These are phyloP conservation scores for Kodamaea kakaduensis DNA, from an alignment of 805 yeast species.

Conservation along the genomic window DNA sequence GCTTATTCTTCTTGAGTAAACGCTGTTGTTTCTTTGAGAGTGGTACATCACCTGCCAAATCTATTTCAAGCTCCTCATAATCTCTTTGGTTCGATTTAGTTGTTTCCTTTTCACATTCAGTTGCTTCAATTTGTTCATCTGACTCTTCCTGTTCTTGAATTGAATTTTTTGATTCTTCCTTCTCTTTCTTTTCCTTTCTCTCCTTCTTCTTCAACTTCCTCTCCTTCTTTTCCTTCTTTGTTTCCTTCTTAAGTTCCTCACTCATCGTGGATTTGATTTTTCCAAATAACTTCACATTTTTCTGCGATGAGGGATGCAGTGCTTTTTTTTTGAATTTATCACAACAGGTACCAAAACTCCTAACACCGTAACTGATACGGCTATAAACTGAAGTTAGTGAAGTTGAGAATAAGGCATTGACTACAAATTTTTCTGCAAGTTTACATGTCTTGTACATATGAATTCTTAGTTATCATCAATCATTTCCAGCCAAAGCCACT, in stretches of 20 bases:
- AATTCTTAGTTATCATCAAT: conserved; percentile 23
- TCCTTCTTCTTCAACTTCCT: conserved; percentile 21
- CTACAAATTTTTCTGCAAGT: not conserved
- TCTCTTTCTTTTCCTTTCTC: conserved; percentile 27
- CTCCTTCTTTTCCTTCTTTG: conserved; percentile 15
- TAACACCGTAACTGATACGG: too few species aligned
- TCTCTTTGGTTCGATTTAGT: conserved; percentile 37
- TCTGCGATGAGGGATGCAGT: conserved; percentile 9
- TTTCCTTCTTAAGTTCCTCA: conserved; percentile 1
- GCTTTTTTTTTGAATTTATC: too few species aligned
- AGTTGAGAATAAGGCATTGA: too few species aligned
- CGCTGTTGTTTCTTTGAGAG: conserved; percentile 82
- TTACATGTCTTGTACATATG: not conserved
- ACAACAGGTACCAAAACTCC: too few species aligned
- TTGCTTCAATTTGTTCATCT: conserved; percentile 11
- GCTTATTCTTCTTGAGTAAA: conserved; percentile 66
- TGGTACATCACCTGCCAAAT: conserved; percentile 69
- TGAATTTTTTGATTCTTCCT: conserved; percentile 23
- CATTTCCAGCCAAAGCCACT: conserved; percentile 59
- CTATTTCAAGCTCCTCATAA: conserved; percentile 62
- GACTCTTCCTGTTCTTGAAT: too few species aligned
- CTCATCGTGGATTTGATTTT: conserved; percentile 3
- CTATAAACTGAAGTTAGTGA: too few species aligned
- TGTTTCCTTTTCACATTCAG: conserved; percentile 10
- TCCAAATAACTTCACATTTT: conserved; percentile 2